Evolutionary conservation across 2,329 filamentous ascomycete species (phyloP), one percentile per base, ranked within the genome.

Genomic region (Daldinia sp.): DNA sequence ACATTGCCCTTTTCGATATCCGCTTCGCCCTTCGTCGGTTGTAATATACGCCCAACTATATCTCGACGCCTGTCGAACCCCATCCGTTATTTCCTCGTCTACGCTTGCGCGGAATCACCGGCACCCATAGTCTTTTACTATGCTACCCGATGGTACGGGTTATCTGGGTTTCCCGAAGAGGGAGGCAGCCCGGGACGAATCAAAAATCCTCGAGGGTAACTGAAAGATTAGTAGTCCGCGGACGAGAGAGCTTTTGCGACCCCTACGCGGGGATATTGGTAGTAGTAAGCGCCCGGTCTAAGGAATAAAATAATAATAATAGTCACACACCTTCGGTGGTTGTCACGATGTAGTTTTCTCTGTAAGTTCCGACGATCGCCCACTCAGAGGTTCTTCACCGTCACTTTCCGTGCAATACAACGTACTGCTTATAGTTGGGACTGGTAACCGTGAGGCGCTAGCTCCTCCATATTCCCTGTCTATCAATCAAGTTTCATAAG

Each of bases 1-100:
- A 71, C 61, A 62, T 68, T 73, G 61, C 70, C 68, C 61, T 63
- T 71, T 69, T 63, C 49, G 63, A 67, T 50, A 19, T 64, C 55
- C 63, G 30, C 32, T 53, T 57, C 51, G 51, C 41, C 58, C 57
- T 59, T 41, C n/a, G 23, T 53, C 47, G 51, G 39, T 45, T 15
- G 21, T 63, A 61, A 63, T 53, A 64, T 63, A 68, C 64, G 63
- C 66, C 63, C 55, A 66, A 66, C 55, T 43, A 25, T 43, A 54
- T 51, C 35, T 60, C 47, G 35, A 57, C 49, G 43, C 52, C 53
- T 23, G 34, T 58, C 58, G 30, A 61, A 65, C 50, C 51, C 48
- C 39, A 58, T 64, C 60, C 53, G 11, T 34, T 39, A 32, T 57
- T 43, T 58, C 45, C 47, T 34, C 23, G 30, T 50, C 30, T 50